Evolutionary conservation across 1,284 basidiomycete species (phyloP), one percentile per base, ranked within the genome.

Genomic region (Tilletia walkeri): DNA sequence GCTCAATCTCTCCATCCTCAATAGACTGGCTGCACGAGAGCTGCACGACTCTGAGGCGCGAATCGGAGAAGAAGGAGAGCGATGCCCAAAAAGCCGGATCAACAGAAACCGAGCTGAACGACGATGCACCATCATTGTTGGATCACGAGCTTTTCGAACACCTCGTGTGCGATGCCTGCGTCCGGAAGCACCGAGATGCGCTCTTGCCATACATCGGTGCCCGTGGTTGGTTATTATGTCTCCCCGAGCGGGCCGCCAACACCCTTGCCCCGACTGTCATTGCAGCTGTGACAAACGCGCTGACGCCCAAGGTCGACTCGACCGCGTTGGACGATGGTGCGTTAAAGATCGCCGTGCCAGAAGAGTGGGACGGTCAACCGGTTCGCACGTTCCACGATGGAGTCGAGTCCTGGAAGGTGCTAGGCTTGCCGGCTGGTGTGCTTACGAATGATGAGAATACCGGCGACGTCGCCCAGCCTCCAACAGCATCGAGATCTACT

Each of bases 1-100:
- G 6, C 41, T 7, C 41, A 45, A 9, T 45, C 36, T 41, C 36
- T 24, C 1, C 56, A 34, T n/a, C 14, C 14, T 45, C 14, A 9
- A 5, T 36, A 66, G 84, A 85, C 66, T 85, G 85, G 85, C 73
- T 82, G 1, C 85, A 85, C 73, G 80, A 84, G 69, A 78, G 76
- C 49, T 85, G 82, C 63, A 82, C 77, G 39, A 76, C 71, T 45
- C 74, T 79, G 69, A 20, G 16, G 49, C 36, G 20, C 39, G 30
- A 7, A 38, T 14, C 49, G n/a, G 4, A n/a, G 18, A 3, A 18
- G 47, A 30, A 56, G 54, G 34, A 5, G 20, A 1, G 12, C 24
- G 24, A 14, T 56, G 18, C 54, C 20, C 12, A 56, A 12, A 14
- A 20, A 6, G 24, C 24, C 5, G 54, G 24, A 5, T 5, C 4